Base-by-base conservation (phyloP, 345 rosid genomes). In the Alliaria petiolata region DNA sequence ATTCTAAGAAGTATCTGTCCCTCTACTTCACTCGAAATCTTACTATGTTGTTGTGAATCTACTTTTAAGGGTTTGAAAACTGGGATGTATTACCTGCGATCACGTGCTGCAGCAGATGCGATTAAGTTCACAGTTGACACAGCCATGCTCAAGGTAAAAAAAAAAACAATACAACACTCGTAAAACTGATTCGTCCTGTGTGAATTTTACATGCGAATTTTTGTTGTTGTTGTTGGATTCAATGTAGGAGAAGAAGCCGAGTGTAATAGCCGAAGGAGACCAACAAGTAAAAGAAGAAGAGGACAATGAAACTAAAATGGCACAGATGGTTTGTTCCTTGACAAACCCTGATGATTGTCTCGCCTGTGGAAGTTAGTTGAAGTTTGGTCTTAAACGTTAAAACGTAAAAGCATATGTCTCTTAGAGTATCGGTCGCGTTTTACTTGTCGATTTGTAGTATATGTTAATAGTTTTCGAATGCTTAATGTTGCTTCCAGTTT, bases 71-170 rank as follows among this genome's bases (percentile, higher is more conserved):
- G 97, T 58, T 64, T 93, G 75, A 93, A 93, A 80, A 93, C 95
- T 0, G 95, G 97, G 43, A 93, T 93, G 99, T 93, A 93, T 43
- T 91, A 91, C 80, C 77, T 93, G 46, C 78, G 97, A 36, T 81
- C 96, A 17, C 92, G 95, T 7, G 99, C 95, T 45, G 99, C 99
- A 25, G 96, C 97, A 6, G 99, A 93, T 82, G 99, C 99, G n/a
- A 93, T 93, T 64, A 86, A 91, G 82, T 91, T 93, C 82, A 93
- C 97, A 11, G 98, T 93, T 4, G 98, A 93, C 49, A 87, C 93
- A 66, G 71, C 96, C 6, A 54, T 70, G 74, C 79, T 57, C 47
- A 81, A 85, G 63, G 95, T 92, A 80, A 83, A 22, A 47, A 3
- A 22, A 22, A 22, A 1, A 36, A 8, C 47, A 38, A 70, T 6